phyloP scores from a whole-genome alignment of 2,329 filamentous ascomycete species.

The Coleophoma crateriformis region DNA sequence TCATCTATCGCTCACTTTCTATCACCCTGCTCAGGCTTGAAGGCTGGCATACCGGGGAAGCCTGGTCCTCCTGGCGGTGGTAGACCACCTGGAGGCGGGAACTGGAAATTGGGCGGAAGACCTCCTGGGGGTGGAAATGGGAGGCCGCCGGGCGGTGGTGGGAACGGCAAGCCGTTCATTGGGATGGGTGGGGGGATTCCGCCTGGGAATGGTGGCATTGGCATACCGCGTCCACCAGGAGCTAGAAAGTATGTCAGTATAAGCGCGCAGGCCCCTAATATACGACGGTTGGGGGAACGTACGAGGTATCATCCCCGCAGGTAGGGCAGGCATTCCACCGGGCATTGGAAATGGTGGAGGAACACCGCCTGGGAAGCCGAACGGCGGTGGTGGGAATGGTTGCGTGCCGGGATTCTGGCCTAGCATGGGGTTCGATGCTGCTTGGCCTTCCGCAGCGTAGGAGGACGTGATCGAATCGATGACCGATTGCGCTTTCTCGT shows the following conservation, averaged over 20 bases:
- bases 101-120: slow-evolving; percentile 47
- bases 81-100: slow-evolving; percentile 32
- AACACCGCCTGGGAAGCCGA: slow-evolving; percentile 57
- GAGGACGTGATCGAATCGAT: slow-evolving; percentile 97
- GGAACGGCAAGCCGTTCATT: slow-evolving; percentile 4
- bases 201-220: slow-evolving; percentile 38
- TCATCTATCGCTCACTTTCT: background rate
- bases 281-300: slow-evolving; percentile 18
- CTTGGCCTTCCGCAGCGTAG: slow-evolving; percentile 90
- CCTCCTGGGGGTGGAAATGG: slow-evolving; percentile 39
- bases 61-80: slow-evolving; percentile 8
- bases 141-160: slow-evolving; percentile 20
- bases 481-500: slow-evolving; percentile 96
- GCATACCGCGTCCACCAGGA: slow-evolving; percentile 35
- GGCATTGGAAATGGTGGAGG: slow-evolving; percentile 53
- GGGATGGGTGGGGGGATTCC: slow-evolving; percentile 14
- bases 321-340: slow-evolving; percentile 40
- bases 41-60: background rate
- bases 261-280: background rate
- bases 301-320: slow-evolving; percentile 46
- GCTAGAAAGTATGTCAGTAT: slow-evolving; percentile 30
- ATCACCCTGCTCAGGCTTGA: background rate
- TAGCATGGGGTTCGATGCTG: slow-evolving; percentile 79
- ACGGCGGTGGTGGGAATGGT: slow-evolving; percentile 46
- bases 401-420: slow-evolving; percentile 52